Evolutionary conservation across 352 stramenopile genomes (phyloP), one percentile per base, ranked within the genome.

Genomic region (Globisporangium paroecandrum): DNA sequence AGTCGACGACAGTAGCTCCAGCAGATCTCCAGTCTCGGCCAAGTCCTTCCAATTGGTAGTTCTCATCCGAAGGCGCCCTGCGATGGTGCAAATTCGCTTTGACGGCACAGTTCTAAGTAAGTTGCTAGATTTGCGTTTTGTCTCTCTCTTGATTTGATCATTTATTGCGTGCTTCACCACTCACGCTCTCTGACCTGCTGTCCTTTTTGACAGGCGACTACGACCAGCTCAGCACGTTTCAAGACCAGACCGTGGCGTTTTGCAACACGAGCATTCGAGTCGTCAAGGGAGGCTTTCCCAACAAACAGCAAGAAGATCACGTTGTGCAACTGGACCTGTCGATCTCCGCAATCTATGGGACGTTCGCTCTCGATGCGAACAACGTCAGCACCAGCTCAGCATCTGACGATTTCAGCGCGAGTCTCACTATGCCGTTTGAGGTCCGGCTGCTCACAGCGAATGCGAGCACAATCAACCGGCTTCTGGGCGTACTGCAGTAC

Each of bases 401-500:
- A 24, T 9, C 2, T 56, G 29, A 20, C 20, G 32, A 27, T 15
- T 51, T 62, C 38, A 53, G 46, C 18, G n/a, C 38, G 53, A 54
- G 53, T 10, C 9, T 51, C 8, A 58, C 27, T 4, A 63, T 13
- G 3, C 60, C 60, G 46, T 66, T 61, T 20, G 60, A 66, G 46
- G 43, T 67, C 6, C 27, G 61, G 12, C 4, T 66, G 7, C 8
- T 66, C 41, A 46, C 41, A 5, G 43, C 55, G 9, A 65, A 34
- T n/a, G 13, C 67, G 12, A 54, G 62, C 29, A 9, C 38, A 13
- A 15, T 72, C 24, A 72, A 65, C 24, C 15, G 41, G 0, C 54
- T 72, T 24, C 53, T 87, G 24, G 47, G 49, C 18, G 47, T 34
- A n/a, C 60, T 80, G 58, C 5, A 49, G 18, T 87, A 81, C 47